These are phyloP conservation scores for Cicer judaicum DNA, from an alignment of 306 rosid species.

Conservation along the genomic window DNA sequence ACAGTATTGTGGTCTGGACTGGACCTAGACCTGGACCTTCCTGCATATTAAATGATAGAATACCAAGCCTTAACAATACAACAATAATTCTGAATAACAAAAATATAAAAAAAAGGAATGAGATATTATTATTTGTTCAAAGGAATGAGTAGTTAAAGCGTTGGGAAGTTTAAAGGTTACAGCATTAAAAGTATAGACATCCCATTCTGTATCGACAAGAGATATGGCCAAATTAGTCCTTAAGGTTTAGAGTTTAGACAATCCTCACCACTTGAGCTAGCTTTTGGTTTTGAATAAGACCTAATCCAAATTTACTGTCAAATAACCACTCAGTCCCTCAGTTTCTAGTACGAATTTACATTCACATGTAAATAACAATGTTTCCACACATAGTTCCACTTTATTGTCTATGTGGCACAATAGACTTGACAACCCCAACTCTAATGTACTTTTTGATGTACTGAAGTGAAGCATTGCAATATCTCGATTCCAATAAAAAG, in stretches of 20 bases:
- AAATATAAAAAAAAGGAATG: background rate
- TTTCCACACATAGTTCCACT: background rate
- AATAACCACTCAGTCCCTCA: background rate
- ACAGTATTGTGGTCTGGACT: conserved; percentile 49
- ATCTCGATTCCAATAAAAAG: background rate
- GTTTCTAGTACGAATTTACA: conserved; percentile 12
- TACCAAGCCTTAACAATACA: conserved; percentile 31
- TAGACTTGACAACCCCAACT: background rate
- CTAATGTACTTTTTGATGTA: background rate
- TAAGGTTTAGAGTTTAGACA: background rate
- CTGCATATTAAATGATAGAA: conserved; percentile 58
- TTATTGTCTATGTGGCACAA: background rate
- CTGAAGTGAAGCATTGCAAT: background rate
- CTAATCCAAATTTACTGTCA: background rate
- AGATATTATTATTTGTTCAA: conserved; percentile 30
- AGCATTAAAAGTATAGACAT: conserved; percentile 25
- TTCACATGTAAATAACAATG: background rate
- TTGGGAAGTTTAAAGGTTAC: conserved; percentile 28
- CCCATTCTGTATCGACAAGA: background rate
- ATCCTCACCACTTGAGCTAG: background rate
- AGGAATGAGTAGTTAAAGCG: conserved; percentile 22
- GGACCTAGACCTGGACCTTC: conserved; percentile 55
- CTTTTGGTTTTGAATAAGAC: background rate
- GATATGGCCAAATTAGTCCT: background rate
- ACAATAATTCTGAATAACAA: conserved; percentile 25